Conservation (phyloP, 2,329 filamentous ascomycete species). For the Thelonectria blattea region DNA sequence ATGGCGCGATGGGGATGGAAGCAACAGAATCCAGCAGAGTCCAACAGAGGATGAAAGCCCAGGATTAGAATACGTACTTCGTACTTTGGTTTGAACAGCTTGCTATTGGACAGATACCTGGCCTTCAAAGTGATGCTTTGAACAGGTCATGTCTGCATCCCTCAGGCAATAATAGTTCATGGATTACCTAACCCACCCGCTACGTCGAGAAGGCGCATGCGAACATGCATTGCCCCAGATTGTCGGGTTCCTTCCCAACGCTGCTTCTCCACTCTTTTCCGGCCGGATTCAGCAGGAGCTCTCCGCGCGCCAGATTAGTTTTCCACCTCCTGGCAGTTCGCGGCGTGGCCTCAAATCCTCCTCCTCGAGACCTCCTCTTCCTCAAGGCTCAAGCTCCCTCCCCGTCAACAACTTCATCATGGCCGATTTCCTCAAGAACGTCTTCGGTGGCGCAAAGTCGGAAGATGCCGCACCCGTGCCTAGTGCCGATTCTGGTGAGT, state of each 20-base stretch:
- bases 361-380: conserved; percentile 14
- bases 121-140: too few relatives aligned
- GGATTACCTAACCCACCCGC: not conserved
- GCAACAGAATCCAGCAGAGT: not conserved
- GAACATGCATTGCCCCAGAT: conserved; percentile 29
- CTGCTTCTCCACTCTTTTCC: conserved; percentile 24
- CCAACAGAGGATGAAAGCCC: too few relatives aligned
- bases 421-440: conserved; percentile 68
- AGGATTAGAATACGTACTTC: too few relatives aligned
- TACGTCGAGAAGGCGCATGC: not conserved
- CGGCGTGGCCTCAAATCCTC: conserved; percentile 29
- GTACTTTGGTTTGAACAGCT: too few relatives aligned
- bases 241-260: conserved; percentile 25
- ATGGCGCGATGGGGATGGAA: conserved; percentile 10
- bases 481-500: conserved; percentile 69
- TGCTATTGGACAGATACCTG: too few relatives aligned
- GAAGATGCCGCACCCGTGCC: conserved; percentile 48
- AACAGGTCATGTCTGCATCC: too few relatives aligned
- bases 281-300: conserved; percentile 34
- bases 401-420: conserved; percentile 46
- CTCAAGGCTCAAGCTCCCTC: conserved; percentile 27
- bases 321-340: conserved; percentile 29
- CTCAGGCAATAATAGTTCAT: not conserved
- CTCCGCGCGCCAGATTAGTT: conserved; percentile 34
- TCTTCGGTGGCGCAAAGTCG: conserved; percentile 72